Evolutionary conservation across 495 filamentous ascomycete species (phyloP).

Genomic region (Aspergillus wentii): DNA sequence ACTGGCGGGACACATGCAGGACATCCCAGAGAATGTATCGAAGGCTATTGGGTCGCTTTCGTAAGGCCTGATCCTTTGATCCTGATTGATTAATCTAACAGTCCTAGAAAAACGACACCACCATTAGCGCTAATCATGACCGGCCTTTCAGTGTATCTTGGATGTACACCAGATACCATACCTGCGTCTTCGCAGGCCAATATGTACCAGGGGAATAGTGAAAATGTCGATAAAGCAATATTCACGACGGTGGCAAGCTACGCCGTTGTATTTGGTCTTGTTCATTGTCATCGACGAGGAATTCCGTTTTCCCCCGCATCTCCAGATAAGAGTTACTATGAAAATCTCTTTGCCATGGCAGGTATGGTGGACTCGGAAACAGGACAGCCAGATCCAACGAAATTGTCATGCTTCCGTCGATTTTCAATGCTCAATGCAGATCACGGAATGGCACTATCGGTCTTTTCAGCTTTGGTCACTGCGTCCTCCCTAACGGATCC

Average conservation of each 20-base stretch:
- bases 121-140: conserved; percentile 27
- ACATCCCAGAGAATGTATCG: conserved; percentile 21
- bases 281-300: conserved; percentile 22
- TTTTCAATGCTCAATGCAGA: conserved; percentile 31
- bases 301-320: conserved; percentile 17
- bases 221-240: conserved; percentile 18
- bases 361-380: conserved; percentile 15
- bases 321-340: conserved; percentile 18
- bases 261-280: conserved; percentile 26
- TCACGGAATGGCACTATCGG: conserved; percentile 29
- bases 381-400: conserved; percentile 11
- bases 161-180: conserved; percentile 17
- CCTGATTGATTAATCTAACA: background rate
- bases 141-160: conserved; percentile 29
- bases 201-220: conserved; percentile 21
- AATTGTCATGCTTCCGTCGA: conserved; percentile 26
- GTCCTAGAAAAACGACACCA: conserved; percentile 17
- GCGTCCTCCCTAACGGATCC: conserved; percentile 32
- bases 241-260: conserved; percentile 24
- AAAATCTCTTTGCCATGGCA: conserved; percentile 33
- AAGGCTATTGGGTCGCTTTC: conserved; percentile 21
- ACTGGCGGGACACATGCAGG: conserved; percentile 21
- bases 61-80: conserved; percentile 12
- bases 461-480: conserved; percentile 28
- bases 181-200: conserved; percentile 14